A percentile compares a stretch with the other conserved stretches of the same genome.
Conservation (phyloP, 1,284 basidiomycete genomes). For the Tremellales sp. region DNA sequence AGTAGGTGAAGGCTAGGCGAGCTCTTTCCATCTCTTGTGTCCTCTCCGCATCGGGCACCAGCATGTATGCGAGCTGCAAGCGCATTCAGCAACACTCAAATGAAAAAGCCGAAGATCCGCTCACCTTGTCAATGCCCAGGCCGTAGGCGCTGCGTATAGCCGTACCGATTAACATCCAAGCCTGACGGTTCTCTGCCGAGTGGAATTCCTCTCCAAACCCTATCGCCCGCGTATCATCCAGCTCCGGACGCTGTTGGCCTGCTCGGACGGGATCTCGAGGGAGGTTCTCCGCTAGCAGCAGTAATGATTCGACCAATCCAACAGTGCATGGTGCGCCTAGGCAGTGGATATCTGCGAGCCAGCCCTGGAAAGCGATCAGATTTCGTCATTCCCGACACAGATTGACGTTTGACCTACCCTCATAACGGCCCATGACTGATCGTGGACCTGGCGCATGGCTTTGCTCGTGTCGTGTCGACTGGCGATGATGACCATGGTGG, state of each 20-base stretch:
- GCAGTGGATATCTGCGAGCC: slow-evolving; percentile 42
- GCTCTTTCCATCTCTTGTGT: slow-evolving; percentile 41
- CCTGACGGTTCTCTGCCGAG: slow-evolving; percentile 44
- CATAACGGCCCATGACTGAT: slow-evolving; percentile 42
- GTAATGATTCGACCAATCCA: slow-evolving; percentile 44
- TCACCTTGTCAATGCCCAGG: slow-evolving; percentile 42
- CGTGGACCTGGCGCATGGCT: slow-evolving; percentile 38
- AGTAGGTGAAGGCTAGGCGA: slow-evolving; percentile 47
- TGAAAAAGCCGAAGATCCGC: not conserved
- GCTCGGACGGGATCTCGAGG: slow-evolving; percentile 35
- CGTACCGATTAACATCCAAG: slow-evolving; percentile 46
- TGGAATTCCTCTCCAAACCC: slow-evolving; percentile 38
- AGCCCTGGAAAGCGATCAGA: slow-evolving; percentile 20
- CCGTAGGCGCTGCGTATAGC: slow-evolving; percentile 45
- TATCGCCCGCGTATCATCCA: slow-evolving; percentile 24
- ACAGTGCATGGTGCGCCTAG: slow-evolving; percentile 42
- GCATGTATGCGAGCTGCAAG: slow-evolving; percentile 28
- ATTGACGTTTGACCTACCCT: slow-evolving; percentile 30
- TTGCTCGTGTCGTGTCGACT: slow-evolving; percentile 37
- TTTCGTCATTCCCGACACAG: not conserved
- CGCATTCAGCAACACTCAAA: not conserved
- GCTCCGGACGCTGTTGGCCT: slow-evolving; percentile 3
- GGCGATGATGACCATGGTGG: slow-evolving; percentile 49
- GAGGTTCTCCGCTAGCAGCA: slow-evolving; percentile 46
- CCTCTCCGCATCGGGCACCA: slow-evolving; percentile 32